Conservation (phyloP, 768 basidiomycete species). For the Fibroporia radiculosa region DNA sequence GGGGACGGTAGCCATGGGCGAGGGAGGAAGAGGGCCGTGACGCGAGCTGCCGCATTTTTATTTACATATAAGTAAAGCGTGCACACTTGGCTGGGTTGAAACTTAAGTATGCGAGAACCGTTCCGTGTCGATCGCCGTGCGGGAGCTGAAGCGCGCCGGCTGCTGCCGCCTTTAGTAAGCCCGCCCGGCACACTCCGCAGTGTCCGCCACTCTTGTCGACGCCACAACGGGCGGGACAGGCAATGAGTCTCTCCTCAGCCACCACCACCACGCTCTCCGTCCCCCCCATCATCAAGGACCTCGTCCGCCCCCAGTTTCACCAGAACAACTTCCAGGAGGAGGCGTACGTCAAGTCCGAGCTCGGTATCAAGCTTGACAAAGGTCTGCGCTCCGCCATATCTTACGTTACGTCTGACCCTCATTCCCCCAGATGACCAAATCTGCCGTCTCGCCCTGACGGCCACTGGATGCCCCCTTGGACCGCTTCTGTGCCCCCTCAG, state of each 20-base stretch:
- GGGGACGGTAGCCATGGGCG: not conserved
- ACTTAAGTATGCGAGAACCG: no score
- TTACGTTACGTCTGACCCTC: not conserved
- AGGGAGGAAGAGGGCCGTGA: no score
- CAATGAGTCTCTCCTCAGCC: slow-evolving; percentile 11
- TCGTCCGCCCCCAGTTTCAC: slow-evolving; percentile 87
- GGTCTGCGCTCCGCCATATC: slow-evolving; percentile 34
- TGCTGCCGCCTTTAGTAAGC: no score
- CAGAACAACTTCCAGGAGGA: slow-evolving; percentile 88
- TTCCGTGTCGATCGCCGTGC: no score
- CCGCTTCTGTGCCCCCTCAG: slow-evolving; percentile 88
- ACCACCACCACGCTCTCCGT: slow-evolving; percentile 22
- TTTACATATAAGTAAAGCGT: no score
- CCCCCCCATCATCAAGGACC: slow-evolving; percentile 36
- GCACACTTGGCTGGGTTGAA: no score
- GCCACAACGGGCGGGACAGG: slow-evolving; percentile 1
- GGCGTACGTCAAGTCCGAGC: slow-evolving; percentile 69
- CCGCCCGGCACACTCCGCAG: no score
- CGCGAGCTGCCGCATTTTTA: no score
- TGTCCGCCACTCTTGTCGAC: no score
- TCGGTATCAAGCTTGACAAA: slow-evolving; percentile 87
- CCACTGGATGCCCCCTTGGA: slow-evolving; percentile 83
- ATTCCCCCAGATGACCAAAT: slow-evolving; percentile 77
- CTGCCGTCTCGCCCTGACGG: slow-evolving; percentile 74
- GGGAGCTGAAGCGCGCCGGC: no score